Conservation (phyloP, 768 basidiomycete genomes). For the Leccinum truebloodii region DNA sequence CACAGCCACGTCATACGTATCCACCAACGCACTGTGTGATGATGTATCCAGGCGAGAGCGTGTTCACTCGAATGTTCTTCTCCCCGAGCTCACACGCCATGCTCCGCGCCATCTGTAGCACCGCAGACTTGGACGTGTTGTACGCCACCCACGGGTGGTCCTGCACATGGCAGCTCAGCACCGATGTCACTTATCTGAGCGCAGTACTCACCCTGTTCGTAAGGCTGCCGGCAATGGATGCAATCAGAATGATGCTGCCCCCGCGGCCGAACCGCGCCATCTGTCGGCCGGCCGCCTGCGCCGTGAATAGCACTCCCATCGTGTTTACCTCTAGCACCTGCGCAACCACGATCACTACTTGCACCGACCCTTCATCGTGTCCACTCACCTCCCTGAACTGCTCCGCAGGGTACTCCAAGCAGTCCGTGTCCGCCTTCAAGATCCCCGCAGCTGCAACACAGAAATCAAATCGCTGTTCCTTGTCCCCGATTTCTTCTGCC, state of each 20-base stretch:
- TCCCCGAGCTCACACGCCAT: conserved; percentile 80
- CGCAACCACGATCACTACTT: not conserved
- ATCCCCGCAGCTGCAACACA: conserved; percentile 84
- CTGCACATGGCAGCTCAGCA: conserved; percentile 34
- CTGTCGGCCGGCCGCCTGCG: conserved; percentile 59
- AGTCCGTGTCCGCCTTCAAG: conserved; percentile 56
- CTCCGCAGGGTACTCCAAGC: conserved; percentile 63
- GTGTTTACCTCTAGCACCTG: conserved; percentile 69
- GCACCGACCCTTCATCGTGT: not conserved
- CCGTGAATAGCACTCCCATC: conserved; percentile 59
- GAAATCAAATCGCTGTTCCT: conserved; percentile 70
- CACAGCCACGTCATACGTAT: too few relatives aligned
- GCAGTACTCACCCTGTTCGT: conserved; percentile 58
- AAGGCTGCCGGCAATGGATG: conserved; percentile 64
- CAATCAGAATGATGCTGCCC: conserved; percentile 61
- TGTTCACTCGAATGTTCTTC: conserved; percentile 69
- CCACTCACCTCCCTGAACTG: conserved; percentile 62
- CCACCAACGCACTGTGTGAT: conserved; percentile 60
- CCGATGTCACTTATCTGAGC: not conserved
- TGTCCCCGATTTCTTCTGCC: conserved; percentile 60
- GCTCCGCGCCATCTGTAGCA: conserved; percentile 80
- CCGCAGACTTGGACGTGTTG: conserved; percentile 75
- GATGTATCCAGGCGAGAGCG: conserved; percentile 75
- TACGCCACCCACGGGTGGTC: conserved; percentile 77
- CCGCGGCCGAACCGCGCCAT: conserved; percentile 49